Conservation (phyloP, 73 alveolate genomes). For the Paramecium pentaurelia region DNA sequence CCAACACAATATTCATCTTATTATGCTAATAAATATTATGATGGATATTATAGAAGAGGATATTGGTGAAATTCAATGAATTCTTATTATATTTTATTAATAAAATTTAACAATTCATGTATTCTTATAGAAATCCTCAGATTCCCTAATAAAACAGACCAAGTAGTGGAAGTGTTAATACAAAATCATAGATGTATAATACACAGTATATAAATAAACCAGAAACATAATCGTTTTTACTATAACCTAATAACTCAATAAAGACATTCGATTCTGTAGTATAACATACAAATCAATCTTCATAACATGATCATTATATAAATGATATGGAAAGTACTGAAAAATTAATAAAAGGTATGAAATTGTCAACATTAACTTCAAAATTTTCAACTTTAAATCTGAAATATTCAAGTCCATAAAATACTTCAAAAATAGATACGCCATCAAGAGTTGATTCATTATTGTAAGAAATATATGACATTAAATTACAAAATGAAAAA, state of each 20-base stretch:
- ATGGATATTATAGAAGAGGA: conserved; percentile 47
- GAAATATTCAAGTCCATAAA: not conserved
- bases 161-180: not conserved
- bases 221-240: not conserved
- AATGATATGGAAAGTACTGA: not conserved
- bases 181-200: not conserved
- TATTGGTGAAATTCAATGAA: not conserved
- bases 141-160: not conserved
- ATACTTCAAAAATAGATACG: not conserved
- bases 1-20: not conserved
- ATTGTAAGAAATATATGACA: not conserved
- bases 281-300: not conserved
- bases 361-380: not conserved
- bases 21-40: conserved; percentile 3
- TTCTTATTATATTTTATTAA: not conserved
- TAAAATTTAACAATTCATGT: not conserved
- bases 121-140: not conserved
- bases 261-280: not conserved
- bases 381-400: not conserved
- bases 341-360: not conserved
- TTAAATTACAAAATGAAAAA: not conserved
- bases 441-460: not conserved
- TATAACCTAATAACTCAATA: not conserved
- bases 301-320: not conserved
- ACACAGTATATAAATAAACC: not conserved